Evolutionary conservation across 2,329 filamentous ascomycete genomes (phyloP).

Genomic region (Tetracladium maxilliforme): DNA sequence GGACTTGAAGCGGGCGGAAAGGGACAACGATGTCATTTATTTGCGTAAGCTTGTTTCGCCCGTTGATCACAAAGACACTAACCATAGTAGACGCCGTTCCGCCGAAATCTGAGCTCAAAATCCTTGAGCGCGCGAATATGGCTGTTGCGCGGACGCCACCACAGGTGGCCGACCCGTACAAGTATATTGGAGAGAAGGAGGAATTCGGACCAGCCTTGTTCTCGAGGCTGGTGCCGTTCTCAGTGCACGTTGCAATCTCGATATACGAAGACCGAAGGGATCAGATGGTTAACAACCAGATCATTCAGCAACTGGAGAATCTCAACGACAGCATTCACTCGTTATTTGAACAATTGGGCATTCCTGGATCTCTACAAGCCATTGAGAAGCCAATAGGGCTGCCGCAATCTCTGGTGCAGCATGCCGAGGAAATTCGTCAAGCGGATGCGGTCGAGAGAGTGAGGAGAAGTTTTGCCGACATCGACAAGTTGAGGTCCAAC

Average conservation of each 20-base stretch:
- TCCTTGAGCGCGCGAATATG: slow-evolving; percentile 81
- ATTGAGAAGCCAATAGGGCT: slow-evolving; percentile 88
- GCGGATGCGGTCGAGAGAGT: slow-evolving; percentile 72
- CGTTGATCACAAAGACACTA: slow-evolving; percentile 9
- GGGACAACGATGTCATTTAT: slow-evolving; percentile 94
- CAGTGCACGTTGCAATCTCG: slow-evolving; percentile 85
- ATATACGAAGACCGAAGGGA: slow-evolving; percentile 91
- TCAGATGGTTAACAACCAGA: slow-evolving; percentile 74
- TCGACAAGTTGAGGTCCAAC: slow-evolving; percentile 72
- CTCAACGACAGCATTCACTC: slow-evolving; percentile 71
- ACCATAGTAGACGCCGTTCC: slow-evolving; percentile 52
- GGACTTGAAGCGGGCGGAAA: slow-evolving; percentile 82
- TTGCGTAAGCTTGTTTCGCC: slow-evolving; percentile 37
- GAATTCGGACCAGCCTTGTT: slow-evolving; percentile 80
- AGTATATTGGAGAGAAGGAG: slow-evolving; percentile 64
- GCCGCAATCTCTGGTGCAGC: slow-evolving; percentile 70
- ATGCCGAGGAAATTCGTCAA: slow-evolving; percentile 87
- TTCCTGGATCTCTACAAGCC: slow-evolving; percentile 86
- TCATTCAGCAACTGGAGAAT: slow-evolving; percentile 71
- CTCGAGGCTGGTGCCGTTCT: slow-evolving; percentile 83
- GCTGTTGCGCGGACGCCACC: slow-evolving; percentile 64
- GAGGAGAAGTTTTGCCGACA: slow-evolving; percentile 71
- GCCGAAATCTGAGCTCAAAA: slow-evolving; percentile 74
- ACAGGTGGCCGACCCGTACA: slow-evolving; percentile 67
- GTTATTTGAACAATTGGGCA: slow-evolving; percentile 64